Evolutionary conservation across 164 flowering plant genomes (phyloP).

Genomic region (Berberis vulgaris): DNA sequence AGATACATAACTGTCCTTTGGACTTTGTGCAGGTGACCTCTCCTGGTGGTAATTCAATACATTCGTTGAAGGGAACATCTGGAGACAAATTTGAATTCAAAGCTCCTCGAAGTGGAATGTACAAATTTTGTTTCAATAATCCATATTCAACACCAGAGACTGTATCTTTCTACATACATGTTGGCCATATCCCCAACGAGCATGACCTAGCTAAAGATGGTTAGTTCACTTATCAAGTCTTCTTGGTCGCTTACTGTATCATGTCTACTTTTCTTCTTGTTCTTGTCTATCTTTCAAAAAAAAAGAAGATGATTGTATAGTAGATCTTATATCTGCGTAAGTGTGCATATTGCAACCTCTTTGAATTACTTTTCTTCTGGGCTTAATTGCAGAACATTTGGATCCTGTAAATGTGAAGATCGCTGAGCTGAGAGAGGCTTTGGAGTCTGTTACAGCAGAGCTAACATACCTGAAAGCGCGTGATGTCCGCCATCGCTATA

Average conservation of each 20-base stretch:
- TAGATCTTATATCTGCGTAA: no score
- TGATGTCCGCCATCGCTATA: constrained; percentile 86
- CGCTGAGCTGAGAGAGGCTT: constrained; percentile 85
- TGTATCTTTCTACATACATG: constrained; percentile 88
- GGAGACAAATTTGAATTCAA: constrained; percentile 89
- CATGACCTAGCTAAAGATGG: constrained; percentile 99
- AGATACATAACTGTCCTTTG: background rate
- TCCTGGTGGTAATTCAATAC: constrained; percentile 65
- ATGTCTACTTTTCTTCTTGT: no score
- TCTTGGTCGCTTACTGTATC: background rate
- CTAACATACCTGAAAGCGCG: constrained; percentile 92
- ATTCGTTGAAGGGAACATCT: constrained; percentile 69
- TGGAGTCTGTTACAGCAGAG: constrained; percentile 89
- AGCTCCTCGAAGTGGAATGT: constrained; percentile 94
- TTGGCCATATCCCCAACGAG: constrained; percentile 90
- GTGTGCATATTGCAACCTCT: background rate
- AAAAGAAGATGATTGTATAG: no score
- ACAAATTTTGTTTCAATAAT: constrained; percentile 91
- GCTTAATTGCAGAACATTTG: constrained; percentile 62
- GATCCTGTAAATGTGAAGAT: constrained; percentile 91
- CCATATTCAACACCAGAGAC: constrained; percentile 82
- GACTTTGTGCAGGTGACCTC: constrained; percentile 55
- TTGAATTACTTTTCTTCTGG: background rate
- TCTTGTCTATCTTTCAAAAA: no score
- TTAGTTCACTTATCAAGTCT: constrained; percentile 20